These are phyloP conservation scores for Parascedosporium putredinis DNA, from an alignment of 2,329 filamentous ascomycete species.

Conservation along the genomic window DNA sequence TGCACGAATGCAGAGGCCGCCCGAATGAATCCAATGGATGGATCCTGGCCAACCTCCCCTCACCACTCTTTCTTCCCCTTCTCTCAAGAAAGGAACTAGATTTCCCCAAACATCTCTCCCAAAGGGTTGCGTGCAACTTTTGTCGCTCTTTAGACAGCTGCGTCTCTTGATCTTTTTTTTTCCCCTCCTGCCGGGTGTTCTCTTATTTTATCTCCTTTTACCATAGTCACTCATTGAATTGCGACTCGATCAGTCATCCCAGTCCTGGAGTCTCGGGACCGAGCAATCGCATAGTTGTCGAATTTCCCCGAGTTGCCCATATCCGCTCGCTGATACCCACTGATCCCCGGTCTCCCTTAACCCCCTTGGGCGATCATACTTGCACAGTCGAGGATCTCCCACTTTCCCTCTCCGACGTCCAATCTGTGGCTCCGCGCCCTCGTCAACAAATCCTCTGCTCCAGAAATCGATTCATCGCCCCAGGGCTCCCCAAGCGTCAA, in stretches of 20 bases:
- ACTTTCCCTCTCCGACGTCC: neutral
- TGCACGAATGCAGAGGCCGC: neutral
- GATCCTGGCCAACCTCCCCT: too few relatives aligned
- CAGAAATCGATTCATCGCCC: neutral
- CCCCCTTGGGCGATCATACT: constrained; percentile 3
- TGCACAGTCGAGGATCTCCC: constrained; percentile 6
- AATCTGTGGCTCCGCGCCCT: neutral
- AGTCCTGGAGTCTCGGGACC: constrained; percentile 7
- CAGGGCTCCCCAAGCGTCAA: neutral
- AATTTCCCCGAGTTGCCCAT: neutral
- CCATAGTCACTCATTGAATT: constrained; percentile 9
- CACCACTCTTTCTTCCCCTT: neutral
- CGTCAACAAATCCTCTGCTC: neutral
- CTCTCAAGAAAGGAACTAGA: neutral
- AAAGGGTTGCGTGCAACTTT: neutral
- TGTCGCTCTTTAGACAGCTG: neutral
- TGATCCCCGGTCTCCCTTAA: neutral
- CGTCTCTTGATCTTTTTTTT: neutral
- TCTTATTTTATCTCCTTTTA: neutral
- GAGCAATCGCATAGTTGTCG: neutral
- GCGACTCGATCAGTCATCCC: neutral
- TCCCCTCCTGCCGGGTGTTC: neutral
- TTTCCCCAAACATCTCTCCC: neutral
- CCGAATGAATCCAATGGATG: too few relatives aligned
- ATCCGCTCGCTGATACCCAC: constrained; percentile 3